A percentile compares a stretch with the other conserved stretches of the same genome.
Conservation (phyloP, 192 early-diverging fungal species). For the Radiomyces spectabilis region DNA sequence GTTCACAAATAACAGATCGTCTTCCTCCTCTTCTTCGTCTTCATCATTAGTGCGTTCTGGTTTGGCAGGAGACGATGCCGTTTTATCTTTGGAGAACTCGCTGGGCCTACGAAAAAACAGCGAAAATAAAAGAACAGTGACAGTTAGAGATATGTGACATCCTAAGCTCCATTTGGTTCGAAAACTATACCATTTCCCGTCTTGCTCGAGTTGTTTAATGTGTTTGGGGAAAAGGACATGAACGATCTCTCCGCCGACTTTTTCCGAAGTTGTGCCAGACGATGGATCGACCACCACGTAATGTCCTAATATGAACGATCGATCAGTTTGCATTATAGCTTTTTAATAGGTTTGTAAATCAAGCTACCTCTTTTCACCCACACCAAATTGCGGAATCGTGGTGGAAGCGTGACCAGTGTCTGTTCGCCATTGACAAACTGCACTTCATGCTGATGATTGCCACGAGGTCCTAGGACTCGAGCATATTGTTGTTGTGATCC, state of each 20-base stretch:
- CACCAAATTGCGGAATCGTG: constrained; percentile 70
- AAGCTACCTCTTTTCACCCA: constrained; percentile 75
- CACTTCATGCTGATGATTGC: constrained; percentile 69
- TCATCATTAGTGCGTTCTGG: not conserved
- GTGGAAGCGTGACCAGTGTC: constrained; percentile 63
- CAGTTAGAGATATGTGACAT: not conserved
- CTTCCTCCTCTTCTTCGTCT: constrained; percentile 14
- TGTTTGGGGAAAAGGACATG: constrained; percentile 69
- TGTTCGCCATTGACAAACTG: constrained; percentile 42
- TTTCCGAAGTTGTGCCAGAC: constrained; percentile 46
- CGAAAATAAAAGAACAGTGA: too few relatives aligned
- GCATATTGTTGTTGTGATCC: constrained; percentile 37
- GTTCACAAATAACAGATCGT: constrained; percentile 56
- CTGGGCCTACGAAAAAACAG: constrained; percentile 6
- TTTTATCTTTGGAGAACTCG: constrained; percentile 15
- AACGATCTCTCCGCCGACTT: constrained; percentile 71
- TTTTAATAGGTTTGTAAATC: not conserved
- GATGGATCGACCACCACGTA: constrained; percentile 60
- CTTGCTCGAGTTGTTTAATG: constrained; percentile 58
- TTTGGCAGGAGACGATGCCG: too few relatives aligned
- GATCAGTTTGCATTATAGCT: not conserved
- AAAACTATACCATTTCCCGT: constrained; percentile 54
- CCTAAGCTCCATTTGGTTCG: not conserved
- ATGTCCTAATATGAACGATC: constrained; percentile 33
- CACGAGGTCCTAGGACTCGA: constrained; percentile 55